A percentile compares a stretch with the other conserved stretches of the same genome.
Conservation (phyloP, 108 stramenopile genomes). For the Discostella stelligeroides region DNA sequence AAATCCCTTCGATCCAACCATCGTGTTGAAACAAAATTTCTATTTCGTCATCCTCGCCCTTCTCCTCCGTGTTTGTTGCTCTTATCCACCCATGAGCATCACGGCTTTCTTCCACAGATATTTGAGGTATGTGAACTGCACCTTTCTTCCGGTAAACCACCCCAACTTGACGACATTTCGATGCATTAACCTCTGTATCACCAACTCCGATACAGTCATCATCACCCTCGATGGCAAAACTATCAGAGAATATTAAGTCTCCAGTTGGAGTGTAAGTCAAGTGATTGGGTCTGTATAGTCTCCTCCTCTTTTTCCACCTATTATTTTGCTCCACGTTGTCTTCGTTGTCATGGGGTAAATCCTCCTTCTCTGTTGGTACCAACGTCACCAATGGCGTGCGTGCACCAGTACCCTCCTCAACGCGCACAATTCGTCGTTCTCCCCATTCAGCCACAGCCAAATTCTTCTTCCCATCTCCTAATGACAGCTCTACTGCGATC, state of each 20-base stretch:
- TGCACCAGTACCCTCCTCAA: slow-evolving; percentile 73
- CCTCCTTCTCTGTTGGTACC: slow-evolving; percentile 24
- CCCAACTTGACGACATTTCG: slow-evolving; percentile 7
- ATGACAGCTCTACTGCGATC: slow-evolving; percentile 46
- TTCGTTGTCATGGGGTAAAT: neutral
- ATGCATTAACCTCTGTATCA: no score
- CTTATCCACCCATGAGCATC: slow-evolving; percentile 67
- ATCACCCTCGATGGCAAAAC: neutral
- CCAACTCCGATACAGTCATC: no score
- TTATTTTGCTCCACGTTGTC: neutral
- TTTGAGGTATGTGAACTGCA: slow-evolving; percentile 52
- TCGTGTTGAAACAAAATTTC: slow-evolving; percentile 35
- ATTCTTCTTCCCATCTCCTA: slow-evolving; percentile 32
- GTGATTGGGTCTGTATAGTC: slow-evolving; percentile 51
- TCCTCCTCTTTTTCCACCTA: slow-evolving; percentile 15
- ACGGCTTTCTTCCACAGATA: slow-evolving; percentile 64
- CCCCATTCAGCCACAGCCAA: slow-evolving; percentile 76
- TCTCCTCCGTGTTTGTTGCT: slow-evolving; percentile 15
- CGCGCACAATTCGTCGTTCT: slow-evolving; percentile 69
- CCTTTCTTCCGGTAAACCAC: slow-evolving; percentile 57
- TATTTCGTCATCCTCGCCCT: slow-evolving; percentile 17
- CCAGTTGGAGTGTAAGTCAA: slow-evolving; percentile 71
- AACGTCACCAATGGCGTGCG: slow-evolving; percentile 68
- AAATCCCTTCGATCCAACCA: slow-evolving; percentile 61
- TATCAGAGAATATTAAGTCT: slow-evolving; percentile 68